phyloP scores from a whole-genome alignment of 306 rosid genomes.

The Medicago lupulina region DNA sequence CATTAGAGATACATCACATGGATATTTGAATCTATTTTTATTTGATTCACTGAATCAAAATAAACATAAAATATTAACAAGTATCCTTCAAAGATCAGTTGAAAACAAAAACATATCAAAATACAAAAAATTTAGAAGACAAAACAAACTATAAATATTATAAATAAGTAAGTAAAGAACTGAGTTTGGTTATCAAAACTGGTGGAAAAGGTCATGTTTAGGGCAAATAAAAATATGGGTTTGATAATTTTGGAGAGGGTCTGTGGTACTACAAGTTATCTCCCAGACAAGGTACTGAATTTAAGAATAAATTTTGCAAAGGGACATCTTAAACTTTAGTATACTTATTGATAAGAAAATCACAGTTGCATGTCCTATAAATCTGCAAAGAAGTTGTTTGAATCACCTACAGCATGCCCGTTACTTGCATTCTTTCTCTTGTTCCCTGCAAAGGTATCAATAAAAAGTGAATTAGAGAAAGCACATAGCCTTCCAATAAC shows the following conservation, averaged over 20 bases:
- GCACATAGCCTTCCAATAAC: conserved; percentile 18
- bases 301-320: neutral
- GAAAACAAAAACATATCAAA: neutral
- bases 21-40: neutral
- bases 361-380: conserved; percentile 44
- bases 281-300: conserved; percentile 4
- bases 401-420: conserved; percentile 27
- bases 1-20: no score
- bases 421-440: conserved; percentile 55
- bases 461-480: conserved; percentile 22
- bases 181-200: neutral
- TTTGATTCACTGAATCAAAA: neutral
- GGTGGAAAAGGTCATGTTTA: neutral
- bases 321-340: neutral
- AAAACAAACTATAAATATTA: neutral
- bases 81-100: neutral
- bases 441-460: conserved; percentile 52
- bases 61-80: neutral
- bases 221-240: neutral
- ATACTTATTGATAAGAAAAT: conserved; percentile 7
- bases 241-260: neutral
- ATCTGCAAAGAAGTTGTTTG: conserved; percentile 66
- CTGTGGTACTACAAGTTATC: neutral
- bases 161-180: neutral
- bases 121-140: neutral